phyloP scores from a whole-genome alignment of 768 basidiomycete species.

The Trametes sanguinea region DNA sequence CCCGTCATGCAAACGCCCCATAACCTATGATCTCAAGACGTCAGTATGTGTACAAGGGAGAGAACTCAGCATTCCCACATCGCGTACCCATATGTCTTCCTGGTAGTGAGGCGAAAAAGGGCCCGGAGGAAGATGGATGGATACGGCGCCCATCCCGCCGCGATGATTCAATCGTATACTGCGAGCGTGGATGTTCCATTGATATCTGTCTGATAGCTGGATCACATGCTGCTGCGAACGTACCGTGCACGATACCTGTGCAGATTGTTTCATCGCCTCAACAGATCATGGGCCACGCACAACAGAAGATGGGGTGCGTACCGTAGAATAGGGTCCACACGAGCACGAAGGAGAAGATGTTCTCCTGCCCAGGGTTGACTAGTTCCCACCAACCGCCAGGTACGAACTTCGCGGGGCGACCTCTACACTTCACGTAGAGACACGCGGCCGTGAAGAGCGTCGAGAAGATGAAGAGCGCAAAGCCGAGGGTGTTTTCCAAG shows the following conservation, averaged over 20 bases:
- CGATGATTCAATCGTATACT: conserved; percentile 42
- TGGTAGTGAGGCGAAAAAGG: conserved; percentile 4
- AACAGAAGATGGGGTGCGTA: conserved; percentile 39
- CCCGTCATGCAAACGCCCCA: not conserved
- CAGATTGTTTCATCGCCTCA: conserved; percentile 6
- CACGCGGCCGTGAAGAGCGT: conserved; percentile 67
- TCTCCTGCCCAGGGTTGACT: conserved; percentile 86
- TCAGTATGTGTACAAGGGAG: not conserved
- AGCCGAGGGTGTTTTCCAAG: conserved; percentile 82
- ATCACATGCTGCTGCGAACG: conserved; percentile 24
- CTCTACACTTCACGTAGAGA: conserved; percentile 74
- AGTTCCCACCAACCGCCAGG: conserved; percentile 67
- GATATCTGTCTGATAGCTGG: conserved; percentile 15
- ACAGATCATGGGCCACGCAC: conserved; percentile 11
- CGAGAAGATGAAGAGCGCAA: conserved; percentile 71
- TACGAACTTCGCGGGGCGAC: conserved; percentile 62
- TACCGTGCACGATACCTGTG: conserved; percentile 52
- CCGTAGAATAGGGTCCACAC: conserved; percentile 95
- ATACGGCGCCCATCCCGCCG: conserved; percentile 13
- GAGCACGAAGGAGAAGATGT: conserved; percentile 85
- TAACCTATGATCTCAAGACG: not conserved
- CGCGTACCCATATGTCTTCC: not conserved
- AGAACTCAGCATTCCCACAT: conserved; percentile 4
- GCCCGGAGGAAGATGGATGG: conserved; percentile 1
- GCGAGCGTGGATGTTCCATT: conserved; percentile 20